These are phyloP conservation scores for Lactarius pseudohatsudake DNA, from an alignment of 768 basidiomycete species.

Conservation along the genomic window DNA sequence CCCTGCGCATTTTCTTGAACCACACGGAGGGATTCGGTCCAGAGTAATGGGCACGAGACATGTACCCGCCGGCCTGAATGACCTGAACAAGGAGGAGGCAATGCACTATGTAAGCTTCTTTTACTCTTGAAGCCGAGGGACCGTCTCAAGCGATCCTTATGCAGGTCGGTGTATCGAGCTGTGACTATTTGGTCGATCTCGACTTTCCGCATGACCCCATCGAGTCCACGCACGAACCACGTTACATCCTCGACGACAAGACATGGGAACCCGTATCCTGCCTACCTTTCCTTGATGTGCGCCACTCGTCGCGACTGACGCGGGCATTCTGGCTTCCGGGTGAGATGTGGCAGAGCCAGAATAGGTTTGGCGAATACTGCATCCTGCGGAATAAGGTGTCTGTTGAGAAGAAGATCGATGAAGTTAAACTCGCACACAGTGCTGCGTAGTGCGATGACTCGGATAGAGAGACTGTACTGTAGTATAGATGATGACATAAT, in stretches of 20 bases:
- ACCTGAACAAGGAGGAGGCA: constrained; percentile 76
- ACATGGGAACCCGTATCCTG: constrained; percentile 86
- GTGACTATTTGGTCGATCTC: constrained; percentile 90
- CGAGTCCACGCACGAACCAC: constrained; percentile 64
- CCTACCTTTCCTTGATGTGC: constrained; percentile 78
- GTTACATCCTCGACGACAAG: constrained; percentile 62
- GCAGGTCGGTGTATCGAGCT: constrained; percentile 68
- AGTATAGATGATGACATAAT: constrained; percentile 22
- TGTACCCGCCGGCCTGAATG: constrained; percentile 73
- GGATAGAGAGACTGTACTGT: background rate
- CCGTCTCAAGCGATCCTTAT: constrained; percentile 6
- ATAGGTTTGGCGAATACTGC: constrained; percentile 90
- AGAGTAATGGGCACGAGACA: constrained; percentile 59
- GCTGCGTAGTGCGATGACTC: background rate
- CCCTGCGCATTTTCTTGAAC: constrained; percentile 74
- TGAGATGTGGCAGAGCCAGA: constrained; percentile 59
- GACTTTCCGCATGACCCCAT: constrained; percentile 75
- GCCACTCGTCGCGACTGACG: constrained; percentile 67
- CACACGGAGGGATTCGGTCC: constrained; percentile 45
- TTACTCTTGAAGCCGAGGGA: background rate
- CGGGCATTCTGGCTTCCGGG: constrained; percentile 82
- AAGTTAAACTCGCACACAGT: constrained; percentile 2
- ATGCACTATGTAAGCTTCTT: constrained; percentile 70
- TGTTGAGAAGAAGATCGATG: constrained; percentile 34
- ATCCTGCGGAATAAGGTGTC: constrained; percentile 64